These are phyloP conservation scores for Flaveria sonorensis DNA, from an alignment of 129 eudicot species.

Conservation along the genomic window DNA sequence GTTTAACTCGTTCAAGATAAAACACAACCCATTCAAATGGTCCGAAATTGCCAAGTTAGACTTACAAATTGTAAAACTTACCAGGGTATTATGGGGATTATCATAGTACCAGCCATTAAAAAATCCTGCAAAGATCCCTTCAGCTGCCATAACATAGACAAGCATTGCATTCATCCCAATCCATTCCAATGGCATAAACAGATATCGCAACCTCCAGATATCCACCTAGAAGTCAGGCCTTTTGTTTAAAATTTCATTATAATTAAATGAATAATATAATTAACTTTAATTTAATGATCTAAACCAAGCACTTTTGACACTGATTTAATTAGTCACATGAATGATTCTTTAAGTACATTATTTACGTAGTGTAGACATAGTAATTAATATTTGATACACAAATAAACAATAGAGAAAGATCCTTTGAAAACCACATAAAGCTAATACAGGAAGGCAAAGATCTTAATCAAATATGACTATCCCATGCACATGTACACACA, in stretches of 20 bases:
- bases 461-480: neutral
- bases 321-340: neutral
- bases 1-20: neutral
- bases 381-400: neutral
- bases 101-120: slow-evolving; percentile 90
- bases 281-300: neutral
- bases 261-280: neutral
- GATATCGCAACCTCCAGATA: slow-evolving; percentile 42
- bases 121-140: slow-evolving; percentile 87
- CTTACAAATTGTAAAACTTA: slow-evolving; percentile 27
- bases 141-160: slow-evolving; percentile 95
- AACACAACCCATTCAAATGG: neutral
- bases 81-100: slow-evolving; percentile 67
- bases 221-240: slow-evolving; percentile 54
- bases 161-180: slow-evolving; percentile 97
- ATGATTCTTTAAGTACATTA: neutral
- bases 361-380: neutral
- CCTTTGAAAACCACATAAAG: neutral
- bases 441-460: neutral
- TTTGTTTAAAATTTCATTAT: slow-evolving; percentile 12
- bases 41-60: neutral
- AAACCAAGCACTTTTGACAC: neutral
- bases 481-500: neutral
- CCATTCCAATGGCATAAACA: slow-evolving; percentile 81
- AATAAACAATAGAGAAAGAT: neutral